Evolutionary conservation across 1,284 basidiomycete species (phyloP).

Genomic region (Ceratobasidium sp.): DNA sequence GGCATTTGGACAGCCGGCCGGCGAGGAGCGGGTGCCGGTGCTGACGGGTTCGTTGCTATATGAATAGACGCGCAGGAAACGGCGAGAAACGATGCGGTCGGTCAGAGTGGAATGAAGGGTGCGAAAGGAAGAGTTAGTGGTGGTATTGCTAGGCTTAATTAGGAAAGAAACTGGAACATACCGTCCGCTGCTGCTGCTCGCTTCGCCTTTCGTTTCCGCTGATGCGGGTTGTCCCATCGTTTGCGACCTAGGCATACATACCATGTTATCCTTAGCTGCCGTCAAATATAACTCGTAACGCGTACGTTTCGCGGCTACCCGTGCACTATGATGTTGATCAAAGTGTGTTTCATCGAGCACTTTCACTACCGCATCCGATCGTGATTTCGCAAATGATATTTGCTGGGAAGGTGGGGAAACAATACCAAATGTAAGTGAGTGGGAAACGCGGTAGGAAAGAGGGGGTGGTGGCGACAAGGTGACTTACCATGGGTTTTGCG

Average conservation of each 20-base stretch:
- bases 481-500: conserved; percentile 91
- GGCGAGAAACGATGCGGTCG: conserved; percentile 12
- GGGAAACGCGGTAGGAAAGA: conserved; percentile 1
- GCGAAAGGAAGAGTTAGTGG: conserved; percentile 8
- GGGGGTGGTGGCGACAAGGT: conserved; percentile 16
- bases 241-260: conserved; percentile 53
- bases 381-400: conserved; percentile 91
- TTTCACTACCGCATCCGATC: conserved; percentile 91
- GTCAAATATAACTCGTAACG: conserved; percentile 42
- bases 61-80: conserved; percentile 21
- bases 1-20: conserved; percentile 94
- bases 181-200: conserved; percentile 78
- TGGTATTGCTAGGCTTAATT: neutral
- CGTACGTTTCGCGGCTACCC: conserved; percentile 87
- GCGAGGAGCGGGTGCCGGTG: conserved; percentile 74
- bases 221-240: conserved; percentile 87
- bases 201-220: conserved; percentile 85
- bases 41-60: conserved; percentile 74
- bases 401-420: conserved; percentile 67
- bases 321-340: conserved; percentile 80
- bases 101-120: neutral
- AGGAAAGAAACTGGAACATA: conserved; percentile 57
- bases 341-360: conserved; percentile 73
- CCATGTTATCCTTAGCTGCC: conserved; percentile 14
- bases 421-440: conserved; percentile 11